Evolutionary conservation across 306 rosid species (phyloP).

Genomic region (barrel medic (Medicago truncatula)): DNA sequence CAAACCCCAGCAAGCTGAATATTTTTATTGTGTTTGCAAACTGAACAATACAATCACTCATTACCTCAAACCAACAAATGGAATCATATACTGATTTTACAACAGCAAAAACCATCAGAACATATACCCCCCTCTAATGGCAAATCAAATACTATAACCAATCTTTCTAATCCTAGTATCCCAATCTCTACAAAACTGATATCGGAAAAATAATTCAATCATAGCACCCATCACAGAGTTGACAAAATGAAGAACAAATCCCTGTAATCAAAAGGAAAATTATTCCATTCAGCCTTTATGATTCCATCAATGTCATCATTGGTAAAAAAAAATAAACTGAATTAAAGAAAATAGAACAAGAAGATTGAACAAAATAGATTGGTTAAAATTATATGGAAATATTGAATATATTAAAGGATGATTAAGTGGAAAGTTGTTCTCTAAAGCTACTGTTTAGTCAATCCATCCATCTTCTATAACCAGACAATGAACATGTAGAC

Average conservation of each 20-base stretch:
- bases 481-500: background rate
- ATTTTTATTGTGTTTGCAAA: conserved; percentile 35
- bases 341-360: background rate
- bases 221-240: conserved; percentile 40
- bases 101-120: conserved; percentile 30
- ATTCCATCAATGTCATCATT: conserved; percentile 21
- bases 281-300: conserved; percentile 23
- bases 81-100: conserved; percentile 38
- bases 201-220: conserved; percentile 31
- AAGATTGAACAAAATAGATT: background rate
- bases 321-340: background rate
- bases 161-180: conserved; percentile 36
- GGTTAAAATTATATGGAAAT: too few relatives aligned
- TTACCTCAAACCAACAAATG: conserved; percentile 38
- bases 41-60: conserved; percentile 42
- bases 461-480: background rate
- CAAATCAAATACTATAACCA: conserved; percentile 16
- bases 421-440: conserved; percentile 8
- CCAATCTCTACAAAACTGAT: conserved; percentile 40
- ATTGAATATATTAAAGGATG: background rate
- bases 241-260: conserved; percentile 34
- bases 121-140: conserved; percentile 21
- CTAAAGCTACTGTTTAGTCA: conserved; percentile 13
- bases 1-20: conserved; percentile 33
- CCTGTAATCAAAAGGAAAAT: conserved; percentile 43